Percentiles rank a stretch among this genome's conserved stretches.
Conservation (phyloP, 306 rosid species). For the Vicia faba region DNA sequence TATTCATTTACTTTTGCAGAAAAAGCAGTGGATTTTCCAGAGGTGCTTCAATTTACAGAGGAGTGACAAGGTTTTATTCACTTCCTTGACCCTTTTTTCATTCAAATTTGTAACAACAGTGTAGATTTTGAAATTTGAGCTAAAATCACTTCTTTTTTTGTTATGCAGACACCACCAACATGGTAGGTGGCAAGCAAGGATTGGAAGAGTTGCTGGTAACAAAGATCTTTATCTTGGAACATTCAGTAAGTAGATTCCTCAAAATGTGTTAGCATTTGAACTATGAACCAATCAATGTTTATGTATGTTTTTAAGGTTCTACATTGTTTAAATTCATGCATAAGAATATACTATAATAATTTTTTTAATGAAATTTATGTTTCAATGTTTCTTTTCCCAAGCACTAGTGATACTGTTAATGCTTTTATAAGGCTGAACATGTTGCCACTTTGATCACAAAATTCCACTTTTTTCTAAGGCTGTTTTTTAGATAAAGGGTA, state of each 20-base stretch:
- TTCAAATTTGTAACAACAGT: no score
- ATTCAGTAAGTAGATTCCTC: slow-evolving; percentile 65
- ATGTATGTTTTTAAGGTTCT: not conserved
- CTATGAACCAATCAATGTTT: not conserved
- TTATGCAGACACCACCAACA: slow-evolving; percentile 89
- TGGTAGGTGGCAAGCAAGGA: slow-evolving; percentile 99
- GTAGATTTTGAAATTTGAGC: slow-evolving; percentile 2
- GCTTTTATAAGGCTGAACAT: slow-evolving; percentile 64
- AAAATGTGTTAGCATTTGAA: not conserved
- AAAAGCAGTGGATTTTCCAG: slow-evolving; percentile 98
- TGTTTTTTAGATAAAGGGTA: slow-evolving; percentile 36
- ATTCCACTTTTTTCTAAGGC: slow-evolving; percentile 56
- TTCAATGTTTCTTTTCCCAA: slow-evolving; percentile 37
- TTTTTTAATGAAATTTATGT: slow-evolving; percentile 35
- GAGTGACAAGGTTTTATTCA: slow-evolving; percentile 78
- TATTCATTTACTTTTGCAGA: slow-evolving; percentile 50
- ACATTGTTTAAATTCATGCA: slow-evolving; percentile 3
- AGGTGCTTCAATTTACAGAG: slow-evolving; percentile 97
- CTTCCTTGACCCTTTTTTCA: slow-evolving; percentile 13
- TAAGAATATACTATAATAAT: not conserved
- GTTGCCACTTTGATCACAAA: slow-evolving; percentile 42
- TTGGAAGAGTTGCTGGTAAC: slow-evolving; percentile 98
- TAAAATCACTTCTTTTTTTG: not conserved
- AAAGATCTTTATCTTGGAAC: slow-evolving; percentile 98
- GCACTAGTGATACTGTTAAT: slow-evolving; percentile 35